Evolutionary conservation across 192 early-diverging fungal species (phyloP), one percentile per base, ranked within the genome.

Genomic region (Linnemannia zychae): DNA sequence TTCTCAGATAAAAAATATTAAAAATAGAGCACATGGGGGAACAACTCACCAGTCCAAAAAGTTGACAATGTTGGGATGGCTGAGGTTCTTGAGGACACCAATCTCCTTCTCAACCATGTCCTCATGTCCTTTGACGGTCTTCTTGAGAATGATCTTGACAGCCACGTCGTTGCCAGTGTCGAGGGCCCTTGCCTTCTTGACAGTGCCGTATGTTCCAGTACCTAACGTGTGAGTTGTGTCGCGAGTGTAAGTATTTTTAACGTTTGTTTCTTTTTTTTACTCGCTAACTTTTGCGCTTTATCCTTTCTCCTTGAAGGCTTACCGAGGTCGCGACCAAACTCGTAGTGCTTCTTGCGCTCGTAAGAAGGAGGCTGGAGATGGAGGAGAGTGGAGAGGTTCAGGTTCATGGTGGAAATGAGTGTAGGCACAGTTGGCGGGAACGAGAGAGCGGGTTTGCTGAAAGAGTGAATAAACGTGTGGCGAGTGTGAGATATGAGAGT

Each of bases 51-150:
- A 96, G 86, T 96, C 95, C 86, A 93, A 90, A 78, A 96, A 93
- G 36, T 95, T 93, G 72, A 98, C 96, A 60, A 99, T 95, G 91
- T 98, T 95, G 34, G 93, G 94, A 90, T 98, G 97, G 76, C 95
- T 91, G 50, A 99, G 84, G 69, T 90, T 91, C 70, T 93, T 91
- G 83, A 99, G 90, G 37, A 98, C 94, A 47, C 96, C 90, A 86
- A 99, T 97, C 87, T 99, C 98, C 85, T 96, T 95, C 60, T 94
- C 80, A 17, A 99, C 97, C 95, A 99, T 95, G 49, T 94, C 91
- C 77, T 95, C 96, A 74, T 97, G 93, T 52, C 94, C 94, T 40
- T 84, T 92, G 75, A 98, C 93, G 6, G 94, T 91, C 74, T 92
- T 91, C 86, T 98, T 98, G 84, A 92, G 93, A 87, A 99, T 98